A percentile compares a stretch with the other conserved stretches of the same genome.
These are phyloP conservation scores for Dactylellina leptospora DNA, from an alignment of 2,329 filamentous ascomycete species.

Conservation along the genomic window DNA sequence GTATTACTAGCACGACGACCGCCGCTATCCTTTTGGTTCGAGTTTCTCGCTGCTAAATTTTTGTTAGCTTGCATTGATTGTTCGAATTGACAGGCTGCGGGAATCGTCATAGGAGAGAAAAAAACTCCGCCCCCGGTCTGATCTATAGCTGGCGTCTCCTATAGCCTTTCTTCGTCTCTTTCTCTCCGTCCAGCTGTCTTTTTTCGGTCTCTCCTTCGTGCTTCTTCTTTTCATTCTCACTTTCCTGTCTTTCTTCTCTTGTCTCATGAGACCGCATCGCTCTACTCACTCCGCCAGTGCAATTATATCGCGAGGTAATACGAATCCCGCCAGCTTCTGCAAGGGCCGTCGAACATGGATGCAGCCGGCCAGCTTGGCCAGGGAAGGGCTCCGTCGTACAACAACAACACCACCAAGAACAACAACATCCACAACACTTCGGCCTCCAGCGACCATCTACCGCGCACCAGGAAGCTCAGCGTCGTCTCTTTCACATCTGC, in stretches of 20 bases:
- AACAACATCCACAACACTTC: slow-evolving; percentile 15
- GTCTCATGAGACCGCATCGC: too few relatives aligned
- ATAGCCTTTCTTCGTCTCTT: slow-evolving; percentile 22
- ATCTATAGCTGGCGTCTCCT: slow-evolving; percentile 5
- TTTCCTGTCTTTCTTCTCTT: slow-evolving; percentile 10
- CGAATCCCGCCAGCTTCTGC: not conserved
- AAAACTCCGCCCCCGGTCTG: not conserved
- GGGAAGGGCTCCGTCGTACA: not conserved
- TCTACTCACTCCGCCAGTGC: too few relatives aligned
- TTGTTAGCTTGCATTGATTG: slow-evolving; percentile 6
- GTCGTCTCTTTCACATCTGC: slow-evolving; percentile 46
- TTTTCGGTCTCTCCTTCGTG: too few relatives aligned
- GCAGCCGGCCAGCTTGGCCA: slow-evolving; percentile 12
- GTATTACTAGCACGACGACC: slow-evolving; percentile 12
- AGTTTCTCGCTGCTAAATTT: too few relatives aligned
- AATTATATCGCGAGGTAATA: too few relatives aligned
- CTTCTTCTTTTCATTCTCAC: not conserved
- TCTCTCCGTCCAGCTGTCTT: slow-evolving; percentile 33
- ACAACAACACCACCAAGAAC: slow-evolving; percentile 6
- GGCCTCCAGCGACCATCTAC: not conserved
- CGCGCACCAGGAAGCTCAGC: slow-evolving; percentile 32
- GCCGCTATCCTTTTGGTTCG: too few relatives aligned
- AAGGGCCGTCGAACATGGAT: slow-evolving; percentile 13
- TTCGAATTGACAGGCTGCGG: slow-evolving; percentile 4
- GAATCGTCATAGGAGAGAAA: slow-evolving; percentile 26